phyloP scores from a whole-genome alignment of 73 alveolate species.

The Blepharisma stoltei region DNA sequence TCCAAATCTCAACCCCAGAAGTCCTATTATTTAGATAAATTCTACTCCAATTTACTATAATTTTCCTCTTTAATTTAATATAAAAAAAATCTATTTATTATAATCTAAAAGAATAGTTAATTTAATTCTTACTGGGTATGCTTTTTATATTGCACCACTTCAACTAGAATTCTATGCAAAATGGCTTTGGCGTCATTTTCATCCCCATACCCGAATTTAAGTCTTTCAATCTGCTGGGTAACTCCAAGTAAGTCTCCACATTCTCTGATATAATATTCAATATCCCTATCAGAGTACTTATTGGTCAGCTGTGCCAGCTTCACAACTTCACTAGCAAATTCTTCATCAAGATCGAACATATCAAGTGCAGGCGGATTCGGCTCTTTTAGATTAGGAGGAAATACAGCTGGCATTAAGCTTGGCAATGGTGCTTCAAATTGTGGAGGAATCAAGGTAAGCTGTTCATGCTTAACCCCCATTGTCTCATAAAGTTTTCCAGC shows the following conservation, averaged over 20 bases:
- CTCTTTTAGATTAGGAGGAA: conserved; percentile 91
- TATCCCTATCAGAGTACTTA: conserved; percentile 87
- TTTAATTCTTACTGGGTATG: no score
- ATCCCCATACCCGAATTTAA: conserved; percentile 1
- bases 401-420: conserved; percentile 85
- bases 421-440: conserved; percentile 94
- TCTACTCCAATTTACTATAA: no score
- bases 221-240: conserved; percentile 63
- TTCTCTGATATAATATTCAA: conserved; percentile 88
- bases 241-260: conserved; percentile 89
- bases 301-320: conserved; percentile 90
- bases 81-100: no score
- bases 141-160: not conserved
- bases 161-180: not conserved
- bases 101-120: no score
- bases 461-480: conserved; percentile 86
- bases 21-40: no score
- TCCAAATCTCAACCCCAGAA: no score
- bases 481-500: conserved; percentile 67
- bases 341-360: conserved; percentile 90
- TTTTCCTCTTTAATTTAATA: no score
- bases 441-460: conserved; percentile 89
- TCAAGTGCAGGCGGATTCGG: conserved; percentile 91
- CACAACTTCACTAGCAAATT: conserved; percentile 92
- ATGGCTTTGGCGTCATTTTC: conserved; percentile 9